Conservation (phyloP, 2,329 filamentous ascomycete genomes). For the Boeremia exigua region DNA sequence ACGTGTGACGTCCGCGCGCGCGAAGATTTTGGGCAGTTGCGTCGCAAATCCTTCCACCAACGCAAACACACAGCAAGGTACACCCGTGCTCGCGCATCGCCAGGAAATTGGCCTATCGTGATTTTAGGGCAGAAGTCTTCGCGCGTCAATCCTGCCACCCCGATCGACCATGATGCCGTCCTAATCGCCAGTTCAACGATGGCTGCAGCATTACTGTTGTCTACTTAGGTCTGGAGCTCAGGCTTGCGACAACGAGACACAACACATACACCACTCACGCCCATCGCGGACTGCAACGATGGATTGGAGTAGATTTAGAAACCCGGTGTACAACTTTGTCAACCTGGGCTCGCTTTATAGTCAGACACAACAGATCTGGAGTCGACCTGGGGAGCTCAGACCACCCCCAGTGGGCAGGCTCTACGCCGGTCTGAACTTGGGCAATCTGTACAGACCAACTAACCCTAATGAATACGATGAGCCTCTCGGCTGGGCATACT, state of each 20-base stretch:
- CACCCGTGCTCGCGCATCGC: background rate
- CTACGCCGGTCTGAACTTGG: background rate
- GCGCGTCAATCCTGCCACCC: background rate
- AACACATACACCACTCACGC: background rate
- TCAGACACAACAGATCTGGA: too few relatives aligned
- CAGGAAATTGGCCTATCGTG: background rate
- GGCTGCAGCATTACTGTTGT: background rate
- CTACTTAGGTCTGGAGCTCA: background rate
- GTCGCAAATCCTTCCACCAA: slow-evolving; percentile 4
- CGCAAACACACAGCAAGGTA: background rate
- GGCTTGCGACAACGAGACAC: background rate
- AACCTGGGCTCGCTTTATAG: slow-evolving; percentile 24
- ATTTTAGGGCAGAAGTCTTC: too few relatives aligned
- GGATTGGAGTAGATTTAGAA: background rate
- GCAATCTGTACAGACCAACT: background rate
- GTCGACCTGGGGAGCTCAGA: too few relatives aligned
- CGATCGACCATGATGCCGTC: background rate
- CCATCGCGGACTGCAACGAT: background rate
- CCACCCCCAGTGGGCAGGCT: too few relatives aligned
- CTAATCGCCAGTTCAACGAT: background rate
- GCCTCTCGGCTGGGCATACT: slow-evolving; percentile 25
- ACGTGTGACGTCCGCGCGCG: slow-evolving; percentile 2
- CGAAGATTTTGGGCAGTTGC: background rate
- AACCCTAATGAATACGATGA: background rate
- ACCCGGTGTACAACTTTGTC: slow-evolving; percentile 10